These are phyloP conservation scores for Ogataea zsoltii DNA, from an alignment of 805 yeast species.

Conservation along the genomic window DNA sequence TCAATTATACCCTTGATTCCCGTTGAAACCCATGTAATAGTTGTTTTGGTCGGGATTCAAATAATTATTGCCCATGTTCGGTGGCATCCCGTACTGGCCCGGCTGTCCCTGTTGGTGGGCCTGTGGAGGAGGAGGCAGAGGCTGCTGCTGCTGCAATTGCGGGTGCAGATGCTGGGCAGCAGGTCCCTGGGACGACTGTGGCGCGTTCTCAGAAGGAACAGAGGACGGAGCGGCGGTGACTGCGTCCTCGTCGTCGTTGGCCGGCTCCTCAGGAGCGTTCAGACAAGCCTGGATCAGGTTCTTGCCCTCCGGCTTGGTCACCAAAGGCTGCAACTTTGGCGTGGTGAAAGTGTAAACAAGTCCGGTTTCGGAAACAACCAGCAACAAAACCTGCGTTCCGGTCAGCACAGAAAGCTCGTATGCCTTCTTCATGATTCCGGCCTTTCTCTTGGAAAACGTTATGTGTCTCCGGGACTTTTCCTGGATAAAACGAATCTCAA, in stretches of 20 bases:
- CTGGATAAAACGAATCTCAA: constrained; percentile 95
- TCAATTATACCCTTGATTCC: constrained; percentile 30
- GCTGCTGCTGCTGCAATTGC: constrained; percentile 36
- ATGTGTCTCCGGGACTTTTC: constrained; percentile 98
- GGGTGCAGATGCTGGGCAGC: constrained; percentile 35
- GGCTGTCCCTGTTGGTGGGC: constrained; percentile 23
- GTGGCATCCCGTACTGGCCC: constrained; percentile 28
- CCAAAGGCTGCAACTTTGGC: constrained; percentile 97
- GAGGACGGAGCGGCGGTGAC: constrained; percentile 18
- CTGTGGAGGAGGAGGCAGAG: constrained; percentile 30
- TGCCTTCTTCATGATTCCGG: constrained; percentile 99
- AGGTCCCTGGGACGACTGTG: constrained; percentile 22
- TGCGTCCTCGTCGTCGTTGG: constrained; percentile 56
- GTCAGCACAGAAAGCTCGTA: constrained; percentile 94
- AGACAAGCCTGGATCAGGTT: constrained; percentile 94
- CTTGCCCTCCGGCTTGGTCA: constrained; percentile 96
- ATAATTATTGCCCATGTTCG: constrained; percentile 29
- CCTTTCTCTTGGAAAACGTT: constrained; percentile 96
- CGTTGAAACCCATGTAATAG: constrained; percentile 32
- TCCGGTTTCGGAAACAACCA: constrained; percentile 98
- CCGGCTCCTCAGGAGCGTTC: constrained; percentile 90
- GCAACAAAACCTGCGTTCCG: constrained; percentile 92
- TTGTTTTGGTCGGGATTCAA: constrained; percentile 29
- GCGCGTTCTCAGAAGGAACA: constrained; percentile 18
- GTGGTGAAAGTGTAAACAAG: constrained; percentile 97